Percentiles rank a stretch among this genome's conserved stretches.
Evolutionary conservation across 2,329 filamentous ascomycete genomes (phyloP).

Genomic region (Alternaria arbusti): DNA sequence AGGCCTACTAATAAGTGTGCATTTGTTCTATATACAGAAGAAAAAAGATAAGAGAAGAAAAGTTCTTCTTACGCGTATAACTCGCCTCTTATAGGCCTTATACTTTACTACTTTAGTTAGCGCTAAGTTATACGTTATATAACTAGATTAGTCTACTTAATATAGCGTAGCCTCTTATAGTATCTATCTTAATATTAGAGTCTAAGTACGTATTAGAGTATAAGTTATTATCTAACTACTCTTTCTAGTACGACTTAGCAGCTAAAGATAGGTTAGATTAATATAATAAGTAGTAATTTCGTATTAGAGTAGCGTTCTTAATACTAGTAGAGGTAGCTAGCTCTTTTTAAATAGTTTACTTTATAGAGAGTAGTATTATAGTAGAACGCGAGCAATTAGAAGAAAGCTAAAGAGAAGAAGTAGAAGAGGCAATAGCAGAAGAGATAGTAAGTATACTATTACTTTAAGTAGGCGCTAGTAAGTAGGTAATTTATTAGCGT

Average conservation of each 20-base stretch:
- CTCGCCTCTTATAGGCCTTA: neutral
- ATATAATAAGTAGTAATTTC: conserved; percentile 3
- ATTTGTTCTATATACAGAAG: neutral
- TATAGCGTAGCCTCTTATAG: neutral
- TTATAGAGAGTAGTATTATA: neutral
- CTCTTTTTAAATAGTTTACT: neutral
- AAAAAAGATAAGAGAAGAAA: too few species aligned
- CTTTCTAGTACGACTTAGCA: conserved; percentile 1
- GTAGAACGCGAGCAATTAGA: conserved; percentile 1
- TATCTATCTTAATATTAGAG: conserved; percentile 10
- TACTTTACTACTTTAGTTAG: neutral
- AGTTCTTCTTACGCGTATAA: neutral
- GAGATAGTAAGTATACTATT: conserved; percentile 8
- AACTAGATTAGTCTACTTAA: neutral
- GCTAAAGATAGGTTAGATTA: neutral
- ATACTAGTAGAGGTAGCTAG: neutral
- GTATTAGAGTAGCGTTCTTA: neutral
- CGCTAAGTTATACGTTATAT: neutral
- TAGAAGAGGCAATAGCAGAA: conserved; percentile 1
- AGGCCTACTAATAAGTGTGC: neutral
- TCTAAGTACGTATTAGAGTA: conserved; percentile 15
- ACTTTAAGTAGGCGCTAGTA: conserved; percentile 12
- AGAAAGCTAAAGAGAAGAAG: neutral
- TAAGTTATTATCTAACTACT: conserved; percentile 6
- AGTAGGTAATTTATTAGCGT: neutral